A percentile compares a stretch with the other conserved stretches of the same genome.
Conservation (phyloP, 345 rosid species). For the Boechera retrofracta region DNA sequence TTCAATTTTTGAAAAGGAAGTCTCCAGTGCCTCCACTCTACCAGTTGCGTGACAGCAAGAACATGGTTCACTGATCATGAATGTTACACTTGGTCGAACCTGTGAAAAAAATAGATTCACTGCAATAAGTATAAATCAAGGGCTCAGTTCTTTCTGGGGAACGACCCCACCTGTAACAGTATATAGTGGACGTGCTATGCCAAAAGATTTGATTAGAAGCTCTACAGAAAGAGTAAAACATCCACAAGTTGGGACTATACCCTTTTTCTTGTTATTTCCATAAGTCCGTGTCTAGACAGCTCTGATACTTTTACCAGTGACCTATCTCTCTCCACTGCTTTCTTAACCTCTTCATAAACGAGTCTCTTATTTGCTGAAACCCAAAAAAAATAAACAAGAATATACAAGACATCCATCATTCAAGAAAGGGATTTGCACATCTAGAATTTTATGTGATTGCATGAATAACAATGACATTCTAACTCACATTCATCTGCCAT, state of each 20-base stretch:
- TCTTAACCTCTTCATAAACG: constrained; percentile 92
- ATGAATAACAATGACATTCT: constrained; percentile 39
- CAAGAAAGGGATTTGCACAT: constrained; percentile 7
- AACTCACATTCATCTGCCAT: constrained; percentile 89
- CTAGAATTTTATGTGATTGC: not conserved
- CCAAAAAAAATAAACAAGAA: constrained; percentile 11
- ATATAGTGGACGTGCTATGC: not conserved
- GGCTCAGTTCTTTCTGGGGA: constrained; percentile 12
- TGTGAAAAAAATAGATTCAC: constrained; percentile 36
- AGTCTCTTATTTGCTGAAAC: constrained; percentile 87
- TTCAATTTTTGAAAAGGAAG: constrained; percentile 92
- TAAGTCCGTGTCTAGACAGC: constrained; percentile 90
- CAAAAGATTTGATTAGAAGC: constrained; percentile 18
- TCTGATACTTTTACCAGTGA: constrained; percentile 92
- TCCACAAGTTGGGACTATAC: constrained; percentile 49
- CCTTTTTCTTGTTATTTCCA: constrained; percentile 99
- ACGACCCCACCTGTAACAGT: not conserved
- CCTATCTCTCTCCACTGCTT: constrained; percentile 90
- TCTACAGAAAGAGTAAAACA: constrained; percentile 32
- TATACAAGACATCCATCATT: constrained; percentile 11
- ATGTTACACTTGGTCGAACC: constrained; percentile 98
- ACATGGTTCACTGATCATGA: constrained; percentile 97
- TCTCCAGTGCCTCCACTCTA: constrained; percentile 95
- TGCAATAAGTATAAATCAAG: constrained; percentile 23
- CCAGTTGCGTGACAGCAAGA: constrained; percentile 93